phyloP scores from a whole-genome alignment of 2,329 filamentous ascomycete genomes.

The Diaporthe aspalathi region DNA sequence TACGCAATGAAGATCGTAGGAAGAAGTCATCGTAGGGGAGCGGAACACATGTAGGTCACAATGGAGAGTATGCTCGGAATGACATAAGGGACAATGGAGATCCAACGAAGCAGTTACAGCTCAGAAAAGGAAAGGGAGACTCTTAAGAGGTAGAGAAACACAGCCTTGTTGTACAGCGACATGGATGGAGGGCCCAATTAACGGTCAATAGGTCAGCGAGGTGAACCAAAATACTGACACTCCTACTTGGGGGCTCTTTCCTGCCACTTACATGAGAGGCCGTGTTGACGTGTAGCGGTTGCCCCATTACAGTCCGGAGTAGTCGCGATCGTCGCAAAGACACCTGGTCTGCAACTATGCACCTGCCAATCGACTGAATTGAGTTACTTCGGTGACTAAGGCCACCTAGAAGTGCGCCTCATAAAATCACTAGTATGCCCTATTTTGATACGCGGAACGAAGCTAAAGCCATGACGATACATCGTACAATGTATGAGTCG shows the following conservation, averaged over 20 bases:
- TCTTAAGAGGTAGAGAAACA: not conserved
- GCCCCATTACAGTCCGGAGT: not conserved
- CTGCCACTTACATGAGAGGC: not conserved
- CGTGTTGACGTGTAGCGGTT: not conserved
- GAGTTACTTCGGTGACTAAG: too few relatives aligned
- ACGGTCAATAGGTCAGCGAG: not conserved
- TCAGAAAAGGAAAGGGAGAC: conserved; percentile 1
- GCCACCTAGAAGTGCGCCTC: too few relatives aligned
- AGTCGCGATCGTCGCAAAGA: not conserved
- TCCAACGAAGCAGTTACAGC: conserved; percentile 18
- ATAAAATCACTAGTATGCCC: too few relatives aligned
- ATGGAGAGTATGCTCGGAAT: not conserved
- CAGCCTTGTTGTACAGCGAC: too few relatives aligned
- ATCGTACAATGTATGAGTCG: too few relatives aligned
- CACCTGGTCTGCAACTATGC: not conserved
- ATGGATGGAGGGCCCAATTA: not conserved
- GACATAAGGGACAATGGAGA: conserved; percentile 7
- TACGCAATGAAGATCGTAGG: conserved; percentile 27
- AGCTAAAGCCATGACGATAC: too few relatives aligned
- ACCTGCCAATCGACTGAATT: not conserved
- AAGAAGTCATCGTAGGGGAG: conserved; percentile 34
- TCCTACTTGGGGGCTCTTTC: not conserved
- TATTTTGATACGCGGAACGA: too few relatives aligned
- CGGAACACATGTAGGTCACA: not conserved
- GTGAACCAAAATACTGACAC: not conserved